Percentiles rank a stretch among this genome's conserved stretches.
Conservation (phyloP, 345 rosid genomes). For the Gossypium raimondii region DNA sequence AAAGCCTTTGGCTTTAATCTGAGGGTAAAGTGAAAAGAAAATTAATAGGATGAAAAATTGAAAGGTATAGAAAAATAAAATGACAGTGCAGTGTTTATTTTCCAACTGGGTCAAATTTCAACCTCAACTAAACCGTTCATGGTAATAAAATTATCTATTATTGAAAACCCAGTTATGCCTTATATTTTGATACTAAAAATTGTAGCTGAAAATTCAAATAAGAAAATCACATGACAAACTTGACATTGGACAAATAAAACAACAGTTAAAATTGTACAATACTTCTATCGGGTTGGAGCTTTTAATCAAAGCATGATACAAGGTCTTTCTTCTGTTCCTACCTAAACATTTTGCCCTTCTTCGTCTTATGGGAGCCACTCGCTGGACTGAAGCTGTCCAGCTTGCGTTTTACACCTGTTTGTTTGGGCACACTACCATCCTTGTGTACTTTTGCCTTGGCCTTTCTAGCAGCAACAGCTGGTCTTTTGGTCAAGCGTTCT, state of each 20-base stretch:
- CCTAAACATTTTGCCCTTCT: conserved; percentile 47
- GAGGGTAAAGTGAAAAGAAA: too few relatives aligned
- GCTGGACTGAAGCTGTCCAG: conserved; percentile 56
- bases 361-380: conserved; percentile 43
- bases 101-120: not conserved
- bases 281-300: not conserved
- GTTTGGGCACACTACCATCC: conserved; percentile 38
- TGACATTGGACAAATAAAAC: not conserved
- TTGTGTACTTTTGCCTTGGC: conserved; percentile 39
- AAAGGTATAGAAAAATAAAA: too few relatives aligned
- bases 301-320: not conserved
- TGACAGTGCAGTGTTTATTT: too few relatives aligned
- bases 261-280: not conserved
- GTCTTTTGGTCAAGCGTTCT: conserved; percentile 52
- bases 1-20: too few relatives aligned
- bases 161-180: not conserved
- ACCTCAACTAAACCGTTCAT: not conserved
- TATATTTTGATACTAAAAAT: not conserved
- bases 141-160: not conserved
- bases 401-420: conserved; percentile 67
- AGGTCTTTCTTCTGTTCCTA: conserved; percentile 13
- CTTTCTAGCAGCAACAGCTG: conserved; percentile 83
- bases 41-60: too few relatives aligned
- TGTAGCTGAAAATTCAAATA: not conserved
- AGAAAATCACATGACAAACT: not conserved